These are phyloP conservation scores for Termitomyces sp. DNA, from an alignment of 1,284 basidiomycete species.

Conservation along the genomic window DNA sequence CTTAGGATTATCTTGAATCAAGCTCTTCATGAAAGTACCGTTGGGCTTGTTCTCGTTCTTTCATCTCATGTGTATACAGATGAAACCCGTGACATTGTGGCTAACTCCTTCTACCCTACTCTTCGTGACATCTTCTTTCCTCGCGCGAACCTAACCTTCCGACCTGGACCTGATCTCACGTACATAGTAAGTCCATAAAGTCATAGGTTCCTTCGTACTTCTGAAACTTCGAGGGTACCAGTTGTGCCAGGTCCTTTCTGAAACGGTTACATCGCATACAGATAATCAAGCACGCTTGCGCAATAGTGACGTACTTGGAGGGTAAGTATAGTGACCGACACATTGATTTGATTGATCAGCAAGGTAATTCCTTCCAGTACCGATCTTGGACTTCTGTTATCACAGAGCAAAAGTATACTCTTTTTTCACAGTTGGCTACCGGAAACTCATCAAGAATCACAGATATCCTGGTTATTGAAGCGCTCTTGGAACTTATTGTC, in stretches of 20 bases:
- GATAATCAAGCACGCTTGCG: constrained; percentile 22
- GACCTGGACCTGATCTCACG: constrained; percentile 10
- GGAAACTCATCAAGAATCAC: not conserved
- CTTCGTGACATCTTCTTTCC: constrained; percentile 20
- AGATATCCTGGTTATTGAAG: constrained; percentile 57
- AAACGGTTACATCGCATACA: constrained; percentile 20
- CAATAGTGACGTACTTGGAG: constrained; percentile 18
- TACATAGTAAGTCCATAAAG: constrained; percentile 9
- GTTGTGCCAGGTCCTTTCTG: constrained; percentile 25
- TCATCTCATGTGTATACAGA: constrained; percentile 4
- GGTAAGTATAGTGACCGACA: constrained; percentile 14
- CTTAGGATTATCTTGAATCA: constrained; percentile 19
- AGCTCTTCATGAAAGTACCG: constrained; percentile 11
- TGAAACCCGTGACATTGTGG: constrained; percentile 19
- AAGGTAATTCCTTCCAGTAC: constrained; percentile 12
- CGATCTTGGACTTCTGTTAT: constrained; percentile 20
- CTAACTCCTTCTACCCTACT: constrained; percentile 18
- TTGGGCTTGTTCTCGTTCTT: not conserved
- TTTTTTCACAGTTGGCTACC: not conserved
- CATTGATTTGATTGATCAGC: not conserved
- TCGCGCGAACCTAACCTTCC: not conserved
- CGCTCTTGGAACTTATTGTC: constrained; percentile 51
- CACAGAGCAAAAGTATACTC: constrained; percentile 15
- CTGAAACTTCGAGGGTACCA: constrained; percentile 5
- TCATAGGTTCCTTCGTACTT: not conserved